Evolutionary conservation across 305 asterid genomes (phyloP), one percentile per base, ranked within the genome.

Genomic region (Fraxinus angustifolia): DNA sequence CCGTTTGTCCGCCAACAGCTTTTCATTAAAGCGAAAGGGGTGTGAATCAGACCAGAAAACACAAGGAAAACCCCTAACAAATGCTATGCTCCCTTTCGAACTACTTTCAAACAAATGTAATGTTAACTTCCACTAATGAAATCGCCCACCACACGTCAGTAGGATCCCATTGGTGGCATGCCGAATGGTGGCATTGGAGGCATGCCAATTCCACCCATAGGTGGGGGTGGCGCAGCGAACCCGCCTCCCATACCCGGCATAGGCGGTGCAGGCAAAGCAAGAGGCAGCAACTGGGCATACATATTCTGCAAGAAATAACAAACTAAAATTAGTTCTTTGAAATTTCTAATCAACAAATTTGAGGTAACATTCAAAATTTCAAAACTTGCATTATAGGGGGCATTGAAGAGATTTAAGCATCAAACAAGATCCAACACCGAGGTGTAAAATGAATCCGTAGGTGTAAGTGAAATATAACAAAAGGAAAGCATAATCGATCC

Each of bases 121-220:
- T 67, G 73, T 28, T 28, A 76, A 50, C 6, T 36, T 76, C 67
- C 80, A 70, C 26, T 62, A 73, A 70, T 60, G 53, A 60, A 30
- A 14, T 26, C 35, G 26, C 73, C 79, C 79, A 36, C 79, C 79
- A 36, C 77, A 80, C 53, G 81, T 87, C 85, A 93, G 78, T 93
- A 93, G 7, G 97, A 86, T 26, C 97, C 97, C 97, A 93, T 93
- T 8, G 97, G 87, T 58, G 97, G 97, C 97, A 93, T 93, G 78
- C 97, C 97, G 35, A 83, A 92, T 38, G 91, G 97, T 23, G 97
- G 93, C 92, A 92, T 92, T 10, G 96, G 96, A 38, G 97, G 95
- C 97, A 93, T 91, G 45, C 97, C 97, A 92, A 92, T 89, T 68
- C 93, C 97, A 0, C 93, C 91, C 96, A 93, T 93, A 45, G 85